Evolutionary conservation across 306 rosid species (phyloP).

Genomic region (Gillenia trifoliata): DNA sequence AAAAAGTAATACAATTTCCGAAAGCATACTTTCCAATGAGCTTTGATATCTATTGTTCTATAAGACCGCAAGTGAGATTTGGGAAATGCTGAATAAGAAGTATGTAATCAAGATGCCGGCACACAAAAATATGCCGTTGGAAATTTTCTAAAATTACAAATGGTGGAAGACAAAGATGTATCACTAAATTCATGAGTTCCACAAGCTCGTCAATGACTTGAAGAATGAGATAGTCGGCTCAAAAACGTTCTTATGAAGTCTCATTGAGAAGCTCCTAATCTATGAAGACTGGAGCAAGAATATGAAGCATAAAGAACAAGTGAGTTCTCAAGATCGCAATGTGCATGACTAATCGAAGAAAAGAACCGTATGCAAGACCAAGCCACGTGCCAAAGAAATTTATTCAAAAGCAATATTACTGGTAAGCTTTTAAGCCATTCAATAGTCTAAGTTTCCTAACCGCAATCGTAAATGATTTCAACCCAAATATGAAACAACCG

Average conservation of each 20-base stretch:
- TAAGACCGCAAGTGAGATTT: neutral
- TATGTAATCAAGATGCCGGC: neutral
- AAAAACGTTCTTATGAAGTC: neutral
- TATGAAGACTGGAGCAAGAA: constrained; percentile 7
- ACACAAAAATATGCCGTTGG: neutral
- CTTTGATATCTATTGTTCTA: neutral
- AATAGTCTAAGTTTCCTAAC: neutral
- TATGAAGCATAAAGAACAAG: neutral
- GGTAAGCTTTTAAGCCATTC: neutral
- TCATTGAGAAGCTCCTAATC: neutral
- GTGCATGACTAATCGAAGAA: neutral
- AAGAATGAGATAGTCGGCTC: neutral
- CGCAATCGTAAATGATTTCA: neutral
- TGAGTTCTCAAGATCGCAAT: neutral
- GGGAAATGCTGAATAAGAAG: neutral
- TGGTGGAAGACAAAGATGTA: neutral
- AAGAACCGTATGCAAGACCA: neutral
- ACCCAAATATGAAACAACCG: neutral
- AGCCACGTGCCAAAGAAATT: neutral
- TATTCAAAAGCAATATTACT: neutral
- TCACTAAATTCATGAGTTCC: neutral
- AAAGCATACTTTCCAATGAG: neutral
- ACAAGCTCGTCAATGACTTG: neutral
- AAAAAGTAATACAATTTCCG: neutral
- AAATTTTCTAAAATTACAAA: neutral